phyloP scores from a whole-genome alignment of 306 rosid species.

The Cucurbita ficifolia region DNA sequence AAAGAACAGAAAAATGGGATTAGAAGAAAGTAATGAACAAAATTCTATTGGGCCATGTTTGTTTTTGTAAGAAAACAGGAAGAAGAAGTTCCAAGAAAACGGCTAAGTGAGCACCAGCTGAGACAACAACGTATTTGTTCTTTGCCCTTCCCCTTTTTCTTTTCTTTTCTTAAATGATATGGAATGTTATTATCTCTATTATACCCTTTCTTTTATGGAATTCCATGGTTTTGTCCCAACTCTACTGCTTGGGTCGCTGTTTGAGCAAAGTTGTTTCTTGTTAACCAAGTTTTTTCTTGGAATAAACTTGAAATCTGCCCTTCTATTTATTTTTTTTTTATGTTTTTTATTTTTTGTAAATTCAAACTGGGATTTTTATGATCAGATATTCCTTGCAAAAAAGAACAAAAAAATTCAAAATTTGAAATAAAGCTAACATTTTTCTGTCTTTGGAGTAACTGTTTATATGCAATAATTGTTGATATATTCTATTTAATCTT shows the following conservation, averaged over 20 bases:
- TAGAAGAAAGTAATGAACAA: conserved; percentile 3
- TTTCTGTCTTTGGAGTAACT: background rate
- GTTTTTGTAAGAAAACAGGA: conserved; percentile 18
- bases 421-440: background rate
- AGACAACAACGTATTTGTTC: conserved; percentile 49
- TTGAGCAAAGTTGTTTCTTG: background rate
- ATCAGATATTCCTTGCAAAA: background rate
- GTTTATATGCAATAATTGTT: background rate
- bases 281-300: background rate
- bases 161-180: conserved; percentile 7
- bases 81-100: conserved; percentile 34
- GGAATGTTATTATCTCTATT: background rate
- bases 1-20: conserved; percentile 15
- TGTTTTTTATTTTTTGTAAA: background rate
- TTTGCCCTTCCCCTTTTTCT: conserved; percentile 20
- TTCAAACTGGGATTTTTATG: background rate
- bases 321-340: background rate
- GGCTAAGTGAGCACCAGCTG: conserved; percentile 32
- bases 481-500: background rate
- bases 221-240: conserved; percentile 6
- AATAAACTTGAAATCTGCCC: background rate
- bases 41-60: background rate
- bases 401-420: background rate
- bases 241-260: background rate
- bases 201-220: conserved; percentile 7